These are phyloP conservation scores for Calonectria pteridis DNA, from an alignment of 2,329 filamentous ascomycete genomes.

Conservation along the genomic window DNA sequence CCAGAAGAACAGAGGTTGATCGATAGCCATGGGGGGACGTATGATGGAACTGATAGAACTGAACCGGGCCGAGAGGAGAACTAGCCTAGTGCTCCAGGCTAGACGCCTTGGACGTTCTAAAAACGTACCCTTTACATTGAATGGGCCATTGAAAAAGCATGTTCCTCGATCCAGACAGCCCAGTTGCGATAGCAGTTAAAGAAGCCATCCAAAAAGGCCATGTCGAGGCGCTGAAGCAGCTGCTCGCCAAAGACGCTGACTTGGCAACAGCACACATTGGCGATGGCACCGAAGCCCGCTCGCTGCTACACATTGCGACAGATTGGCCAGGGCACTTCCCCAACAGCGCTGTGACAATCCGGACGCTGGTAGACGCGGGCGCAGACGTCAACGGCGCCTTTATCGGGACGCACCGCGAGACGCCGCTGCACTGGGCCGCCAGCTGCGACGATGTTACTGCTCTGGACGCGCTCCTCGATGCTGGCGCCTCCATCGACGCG, in stretches of 20 bases:
- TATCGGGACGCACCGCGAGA: background rate
- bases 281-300: background rate
- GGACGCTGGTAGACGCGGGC: background rate
- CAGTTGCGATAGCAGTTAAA: background rate
- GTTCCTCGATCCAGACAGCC: background rate
- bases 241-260: background rate
- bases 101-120: background rate
- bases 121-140: too few species aligned
- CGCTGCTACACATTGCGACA: background rate
- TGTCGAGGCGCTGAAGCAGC: background rate
- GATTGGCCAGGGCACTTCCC: background rate
- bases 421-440: background rate
- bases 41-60: background rate
- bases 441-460: background rate
- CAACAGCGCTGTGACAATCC: background rate
- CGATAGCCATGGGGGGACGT: background rate
- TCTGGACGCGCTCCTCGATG: background rate
- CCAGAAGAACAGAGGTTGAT: background rate
- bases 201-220: background rate
- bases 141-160: too few species aligned
- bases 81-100: background rate
- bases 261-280: background rate
- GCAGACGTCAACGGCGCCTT: background rate
- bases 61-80: background rate
- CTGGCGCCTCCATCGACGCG: background rate